Base-by-base conservation (phyloP, 345 rosid species). In the Moricandia arvensis region DNA sequence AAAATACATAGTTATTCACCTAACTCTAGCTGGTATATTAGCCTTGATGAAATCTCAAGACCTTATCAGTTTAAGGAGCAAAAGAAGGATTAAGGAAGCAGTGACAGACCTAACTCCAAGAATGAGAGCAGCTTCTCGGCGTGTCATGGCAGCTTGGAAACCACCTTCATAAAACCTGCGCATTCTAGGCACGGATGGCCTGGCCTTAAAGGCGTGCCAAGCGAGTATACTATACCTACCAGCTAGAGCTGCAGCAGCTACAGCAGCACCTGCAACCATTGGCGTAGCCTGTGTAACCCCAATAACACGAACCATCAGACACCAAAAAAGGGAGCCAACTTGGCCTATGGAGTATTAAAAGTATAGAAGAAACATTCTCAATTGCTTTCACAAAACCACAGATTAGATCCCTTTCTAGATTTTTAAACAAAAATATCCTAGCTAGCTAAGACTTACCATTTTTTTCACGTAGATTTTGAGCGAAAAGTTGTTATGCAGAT, bases 121-220 rank as follows among this genome's bases (percentile, higher is more conserved):
- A 73, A 91, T 91, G 18, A 87, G 81, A 85, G 98, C 97, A 3
- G 98, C 97, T 86, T 89, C 98, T 41, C 90, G 85, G 27, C 87
- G 83, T 0, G 88, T 91, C 97, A 93, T 93, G 24, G 72, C 31
- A 35, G 87, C 60, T 81, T 93, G 93, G 73, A 93, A 91, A 18
- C 97, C 93, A 8, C 97, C 98, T n/a, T 88, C 96, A 8, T 93
- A 91, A 66, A 91, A 89, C 73, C 75, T 84, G 35, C 93, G 86
- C 65, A 86, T 29, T 80, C 76, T 80, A 2, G 86, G 82, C 1
- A 82, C 79, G 2, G 88, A 84, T 13, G 98, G 93, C 41, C 98
- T 83, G 1, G 93, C 78, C 77, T 93, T 89, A 55, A 91, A 89
- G 16, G 93, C 89, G 64, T 93, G 96, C 98, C 98, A 93, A n/a